Base-by-base conservation (phyloP, 176 grass and related monocot species). In the Echinochloa phyllopogon region DNA sequence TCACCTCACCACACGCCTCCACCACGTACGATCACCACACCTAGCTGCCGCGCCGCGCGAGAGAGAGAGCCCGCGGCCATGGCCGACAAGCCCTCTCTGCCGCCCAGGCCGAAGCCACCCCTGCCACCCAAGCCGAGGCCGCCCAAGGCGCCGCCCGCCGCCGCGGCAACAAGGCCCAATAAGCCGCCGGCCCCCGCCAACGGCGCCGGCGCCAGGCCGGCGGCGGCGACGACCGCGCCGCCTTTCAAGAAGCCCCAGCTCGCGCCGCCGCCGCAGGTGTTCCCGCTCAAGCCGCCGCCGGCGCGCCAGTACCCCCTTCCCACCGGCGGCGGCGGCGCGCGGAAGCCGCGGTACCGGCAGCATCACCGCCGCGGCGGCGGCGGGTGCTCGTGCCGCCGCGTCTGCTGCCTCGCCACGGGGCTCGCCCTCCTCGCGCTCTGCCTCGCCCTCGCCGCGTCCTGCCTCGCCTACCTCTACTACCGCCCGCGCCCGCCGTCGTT, bases 391-490 rank as follows among this genome's bases (percentile, higher is more conserved):
- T 84, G 92, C 43, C 63, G 92, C 75, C 85, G 91, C 59, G 66
- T 60, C 67, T 91, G 87, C 87, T 94, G 87, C 82, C 82, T 88
- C 36, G 81, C 64, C 18, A 76, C 65, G 44, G 76, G 83, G 0
- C 17, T 93, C 71, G 7, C 85, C 52, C 73, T 89, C 3, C 51
- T 93, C 27, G 74, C 41, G 36, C 82, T 84, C 60, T 87, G 88
- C 61, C 81, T 91, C 13, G 91, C 89, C 8, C 79, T 90, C 14
- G 90, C 85, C 15, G 88, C 84, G 0, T 83, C 91, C 5, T 91
- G 83, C 84, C 84, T 98, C 15, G 87, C 90, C 0, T 98, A 98
- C 89, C 96, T 94, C 76, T 94, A 88, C 72, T 94, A 90, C 89
- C 96, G 91, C 63, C 96, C 96, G 5, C 85, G 83, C 52, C 65